Evolutionary conservation across 352 stramenopile genomes (phyloP).

Genomic region (Globisporangium irregulare): DNA sequence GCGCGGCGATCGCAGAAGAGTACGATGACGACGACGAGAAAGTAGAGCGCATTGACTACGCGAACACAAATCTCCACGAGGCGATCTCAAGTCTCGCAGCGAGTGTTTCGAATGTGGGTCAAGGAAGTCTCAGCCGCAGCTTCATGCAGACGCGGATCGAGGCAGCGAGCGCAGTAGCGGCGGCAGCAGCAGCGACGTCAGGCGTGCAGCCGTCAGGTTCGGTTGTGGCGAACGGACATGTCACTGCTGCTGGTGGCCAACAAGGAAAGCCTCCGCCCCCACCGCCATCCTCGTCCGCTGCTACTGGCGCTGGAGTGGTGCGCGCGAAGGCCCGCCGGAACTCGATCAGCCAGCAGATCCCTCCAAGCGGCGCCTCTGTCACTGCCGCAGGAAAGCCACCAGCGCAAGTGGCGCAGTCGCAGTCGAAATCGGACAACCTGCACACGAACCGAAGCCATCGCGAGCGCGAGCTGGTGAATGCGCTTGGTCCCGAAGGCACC

Average conservation of each 20-base stretch:
- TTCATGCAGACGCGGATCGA: slow-evolving; percentile 54
- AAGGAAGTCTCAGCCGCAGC: slow-evolving; percentile 65
- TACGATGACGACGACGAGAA: slow-evolving; percentile 39
- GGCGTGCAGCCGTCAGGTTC: not conserved
- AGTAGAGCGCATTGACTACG: slow-evolving; percentile 69
- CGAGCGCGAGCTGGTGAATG: slow-evolving; percentile 77
- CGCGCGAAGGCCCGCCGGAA: slow-evolving; percentile 26
- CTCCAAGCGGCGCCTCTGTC: not conserved
- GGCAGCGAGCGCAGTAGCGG: slow-evolving; percentile 9
- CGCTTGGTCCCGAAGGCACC: slow-evolving; percentile 76
- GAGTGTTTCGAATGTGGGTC: slow-evolving; percentile 71
- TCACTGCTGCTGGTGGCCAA: not conserved
- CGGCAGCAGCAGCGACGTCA: slow-evolving; percentile 5
- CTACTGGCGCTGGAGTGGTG: slow-evolving; percentile 17
- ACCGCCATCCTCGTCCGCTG: slow-evolving; percentile 15
- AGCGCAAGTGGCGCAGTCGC: slow-evolving; percentile 40
- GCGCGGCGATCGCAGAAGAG: slow-evolving; percentile 12
- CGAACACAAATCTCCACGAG: slow-evolving; percentile 70
- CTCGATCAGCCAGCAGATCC: slow-evolving; percentile 27
- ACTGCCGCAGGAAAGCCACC: not conserved
- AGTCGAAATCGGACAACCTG: slow-evolving; percentile 46
- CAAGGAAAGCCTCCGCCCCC: slow-evolving; percentile 21
- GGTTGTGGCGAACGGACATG: not conserved
- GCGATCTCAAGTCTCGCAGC: slow-evolving; percentile 83
- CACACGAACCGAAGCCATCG: slow-evolving; percentile 77